phyloP scores from a whole-genome alignment of 2,329 filamentous ascomycete species.

The Phyllosticta ampelicida region DNA sequence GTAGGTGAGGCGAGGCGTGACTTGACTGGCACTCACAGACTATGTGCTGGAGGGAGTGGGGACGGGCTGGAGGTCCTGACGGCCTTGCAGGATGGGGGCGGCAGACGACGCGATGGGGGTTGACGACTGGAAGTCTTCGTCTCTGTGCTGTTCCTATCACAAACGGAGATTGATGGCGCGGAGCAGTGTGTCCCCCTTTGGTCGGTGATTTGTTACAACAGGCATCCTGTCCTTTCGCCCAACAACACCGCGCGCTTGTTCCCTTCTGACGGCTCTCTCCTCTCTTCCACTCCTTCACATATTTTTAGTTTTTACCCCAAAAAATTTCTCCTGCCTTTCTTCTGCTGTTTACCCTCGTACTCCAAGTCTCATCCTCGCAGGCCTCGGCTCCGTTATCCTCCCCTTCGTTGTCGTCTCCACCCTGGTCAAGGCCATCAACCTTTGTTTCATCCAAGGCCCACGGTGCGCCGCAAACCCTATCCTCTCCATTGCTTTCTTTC shows the following conservation, averaged over 20 bases:
- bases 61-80: conserved; percentile 7
- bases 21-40: no score
- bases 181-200: conserved; percentile 8
- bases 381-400: background rate
- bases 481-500: background rate
- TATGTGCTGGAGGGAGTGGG: background rate
- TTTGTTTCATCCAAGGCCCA: background rate
- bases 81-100: background rate
- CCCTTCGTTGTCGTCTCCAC: background rate
- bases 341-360: no score
- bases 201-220: background rate
- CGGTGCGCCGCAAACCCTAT: background rate
- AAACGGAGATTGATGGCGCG: conserved; percentile 10
- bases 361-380: no score
- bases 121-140: no score
- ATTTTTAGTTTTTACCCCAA: no score
- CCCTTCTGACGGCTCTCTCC: no score
- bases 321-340: no score
- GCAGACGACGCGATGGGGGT: background rate
- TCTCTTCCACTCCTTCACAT: background rate
- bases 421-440: background rate
- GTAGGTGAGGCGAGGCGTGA: background rate
- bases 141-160: conserved; percentile 2
- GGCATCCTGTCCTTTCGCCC: background rate
- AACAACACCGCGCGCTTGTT: no score